Conservation (phyloP, 202 grass and related monocot species). For the Saccharum hybrid region DNA sequence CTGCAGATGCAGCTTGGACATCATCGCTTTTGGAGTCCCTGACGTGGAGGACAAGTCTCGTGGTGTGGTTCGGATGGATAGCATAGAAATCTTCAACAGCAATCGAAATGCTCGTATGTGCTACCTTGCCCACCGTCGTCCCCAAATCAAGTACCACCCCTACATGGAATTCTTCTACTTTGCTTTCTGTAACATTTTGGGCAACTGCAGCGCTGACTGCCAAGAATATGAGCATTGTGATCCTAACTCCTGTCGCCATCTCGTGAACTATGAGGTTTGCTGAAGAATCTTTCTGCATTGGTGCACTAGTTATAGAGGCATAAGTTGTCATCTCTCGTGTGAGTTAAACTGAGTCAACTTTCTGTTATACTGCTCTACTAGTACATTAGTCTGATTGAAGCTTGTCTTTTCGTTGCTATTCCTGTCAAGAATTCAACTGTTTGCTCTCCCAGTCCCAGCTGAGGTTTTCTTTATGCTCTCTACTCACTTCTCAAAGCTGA, state of each 20-base stretch:
- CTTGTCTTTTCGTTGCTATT: neutral
- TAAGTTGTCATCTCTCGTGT: neutral
- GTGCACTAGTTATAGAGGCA: neutral
- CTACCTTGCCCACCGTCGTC: no score
- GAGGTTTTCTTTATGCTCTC: neutral
- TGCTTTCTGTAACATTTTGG: neutral
- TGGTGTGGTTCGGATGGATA: no score
- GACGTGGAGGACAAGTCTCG: no score
- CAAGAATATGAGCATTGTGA: neutral
- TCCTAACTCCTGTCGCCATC: neutral
- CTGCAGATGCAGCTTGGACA: no score
- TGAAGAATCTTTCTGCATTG: neutral
- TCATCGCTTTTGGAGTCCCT: no score
- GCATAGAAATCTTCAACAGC: no score
- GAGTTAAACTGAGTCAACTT: neutral
- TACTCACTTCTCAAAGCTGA: neutral
- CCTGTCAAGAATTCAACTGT: conserved; percentile 11
- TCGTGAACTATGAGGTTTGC: neutral
- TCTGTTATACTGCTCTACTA: neutral
- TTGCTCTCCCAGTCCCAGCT: neutral
- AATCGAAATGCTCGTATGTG: no score
- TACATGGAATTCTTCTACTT: no score
- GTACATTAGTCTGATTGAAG: neutral
- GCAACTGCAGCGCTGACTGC: neutral
- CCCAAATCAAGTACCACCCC: no score